A percentile compares a stretch with the other conserved stretches of the same genome.
Conservation (phyloP, 495 filamentous ascomycete genomes). For the Extremus antarcticus region DNA sequence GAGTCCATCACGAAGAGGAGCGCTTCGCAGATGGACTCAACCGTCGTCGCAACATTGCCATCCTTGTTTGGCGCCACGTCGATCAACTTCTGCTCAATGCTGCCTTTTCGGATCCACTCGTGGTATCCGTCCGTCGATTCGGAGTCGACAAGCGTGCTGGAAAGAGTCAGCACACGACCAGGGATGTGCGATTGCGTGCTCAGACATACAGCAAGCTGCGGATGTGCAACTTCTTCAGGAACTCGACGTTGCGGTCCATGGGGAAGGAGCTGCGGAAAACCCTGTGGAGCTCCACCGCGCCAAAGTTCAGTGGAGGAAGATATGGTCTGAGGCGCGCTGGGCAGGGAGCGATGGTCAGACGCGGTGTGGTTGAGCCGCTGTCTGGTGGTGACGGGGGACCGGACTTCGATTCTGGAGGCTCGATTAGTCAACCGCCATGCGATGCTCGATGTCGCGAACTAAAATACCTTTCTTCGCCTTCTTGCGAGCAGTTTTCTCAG, state of each 20-base stretch:
- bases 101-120: constrained; percentile 48
- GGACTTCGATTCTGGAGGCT: neutral
- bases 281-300: constrained; percentile 44
- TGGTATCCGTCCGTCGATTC: constrained; percentile 46
- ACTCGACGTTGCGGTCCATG: constrained; percentile 48
- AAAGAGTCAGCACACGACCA: constrained; percentile 5
- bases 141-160: constrained; percentile 65
- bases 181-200: neutral
- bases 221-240: constrained; percentile 51
- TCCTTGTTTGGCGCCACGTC: constrained; percentile 72
- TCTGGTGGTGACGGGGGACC: constrained; percentile 12
- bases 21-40: constrained; percentile 51
- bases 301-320: constrained; percentile 53
- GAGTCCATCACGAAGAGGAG: constrained; percentile 53
- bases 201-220: constrained; percentile 62
- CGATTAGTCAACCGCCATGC: too few species aligned
- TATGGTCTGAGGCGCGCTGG: constrained; percentile 20
- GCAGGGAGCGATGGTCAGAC: constrained; percentile 4
- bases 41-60: constrained; percentile 36
- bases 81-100: constrained; percentile 58
- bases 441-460: too few species aligned
- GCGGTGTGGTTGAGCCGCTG: constrained; percentile 7
- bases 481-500: neutral
- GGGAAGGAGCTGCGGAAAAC: constrained; percentile 76
- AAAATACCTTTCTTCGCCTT: neutral